Conservation (phyloP, 2,329 filamentous ascomycete genomes). For the Elsinoe fawcettii region DNA sequence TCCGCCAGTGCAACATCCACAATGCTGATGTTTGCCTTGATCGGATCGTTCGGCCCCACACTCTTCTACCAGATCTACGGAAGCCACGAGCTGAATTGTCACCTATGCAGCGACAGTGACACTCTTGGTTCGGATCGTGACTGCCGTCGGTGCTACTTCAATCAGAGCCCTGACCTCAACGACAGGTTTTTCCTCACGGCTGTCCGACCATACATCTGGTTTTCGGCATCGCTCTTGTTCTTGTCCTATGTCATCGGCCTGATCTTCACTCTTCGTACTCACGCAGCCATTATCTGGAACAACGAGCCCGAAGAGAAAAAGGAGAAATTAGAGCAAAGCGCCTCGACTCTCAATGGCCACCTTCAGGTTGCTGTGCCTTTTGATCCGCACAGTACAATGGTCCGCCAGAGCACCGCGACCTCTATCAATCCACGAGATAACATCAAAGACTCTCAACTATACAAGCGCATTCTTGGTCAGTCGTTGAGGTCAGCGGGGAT, state of each 20-base stretch:
- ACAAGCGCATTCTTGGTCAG: slow-evolving; percentile 88
- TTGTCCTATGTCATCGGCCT: slow-evolving; percentile 88
- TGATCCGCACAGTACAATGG: slow-evolving; percentile 19
- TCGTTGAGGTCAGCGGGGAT: slow-evolving; percentile 78
- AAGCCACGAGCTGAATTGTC: slow-evolving; percentile 89
- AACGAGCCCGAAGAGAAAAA: slow-evolving; percentile 55
- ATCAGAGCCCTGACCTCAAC: slow-evolving; percentile 72
- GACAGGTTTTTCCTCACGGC: slow-evolving; percentile 87
- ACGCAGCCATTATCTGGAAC: slow-evolving; percentile 96
- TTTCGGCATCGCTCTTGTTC: slow-evolving; percentile 77
- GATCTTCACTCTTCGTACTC: slow-evolving; percentile 90
- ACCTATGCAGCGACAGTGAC: slow-evolving; percentile 50
- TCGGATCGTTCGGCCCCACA: slow-evolving; percentile 90
- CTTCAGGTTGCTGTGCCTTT: slow-evolving; percentile 10
- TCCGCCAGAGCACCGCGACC: slow-evolving; percentile 18
- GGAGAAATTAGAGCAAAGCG: slow-evolving; percentile 32
- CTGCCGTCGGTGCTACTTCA: slow-evolving; percentile 90
- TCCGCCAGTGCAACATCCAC: slow-evolving; percentile 96
- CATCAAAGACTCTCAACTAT: slow-evolving; percentile 79
- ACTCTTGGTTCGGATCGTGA: slow-evolving; percentile 51
- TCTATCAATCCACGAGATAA: slow-evolving; percentile 46
- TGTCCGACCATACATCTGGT: slow-evolving; percentile 87
- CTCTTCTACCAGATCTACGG: slow-evolving; percentile 99
- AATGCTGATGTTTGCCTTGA: slow-evolving; percentile 93
- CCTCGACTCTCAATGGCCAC: slow-evolving; percentile 21